Evolutionary conservation across 371 early-diverging fungal species (phyloP), one percentile per base, ranked within the genome.

Genomic region (Mortierella sp.): DNA sequence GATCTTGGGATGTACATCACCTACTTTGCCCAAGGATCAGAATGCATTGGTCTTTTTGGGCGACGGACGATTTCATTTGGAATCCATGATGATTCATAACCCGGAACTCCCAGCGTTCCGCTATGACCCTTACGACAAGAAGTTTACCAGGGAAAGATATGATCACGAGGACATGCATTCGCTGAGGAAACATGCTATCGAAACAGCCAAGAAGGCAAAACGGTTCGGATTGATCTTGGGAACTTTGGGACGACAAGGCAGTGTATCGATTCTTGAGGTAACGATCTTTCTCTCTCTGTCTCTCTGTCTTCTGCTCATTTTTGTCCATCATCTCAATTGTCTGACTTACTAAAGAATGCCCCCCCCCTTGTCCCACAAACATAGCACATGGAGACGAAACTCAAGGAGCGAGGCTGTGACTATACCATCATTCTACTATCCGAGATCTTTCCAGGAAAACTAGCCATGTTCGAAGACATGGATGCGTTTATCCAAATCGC

Each of bases 41-140:
- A 95, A 94, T 79, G 88, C 84, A 9, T 79, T 91, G 66, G 86
- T 92, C 25, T 92, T 91, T 80, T 83, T 99, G 54, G 99, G 98
- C 41, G 99, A 99, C 74, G 99, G 99, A 10, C 88, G 99, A 41
- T 99, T 99, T 80, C 99, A 99, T 86, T 85, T 99, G 37, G 99
- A 99, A 78, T 94, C 98, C 28, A 96, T 98, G 66, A 98, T 99
- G 98, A 99, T 99, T 50, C 92, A 95, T 51, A 99, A 99, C 79
- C 99, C 99, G 10, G 76, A 81, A 1, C 77, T 96, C 45, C 90
- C 91, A 25, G 97, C 96, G 21, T 99, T 92, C 82, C 92, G 95
- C 58, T 99, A 99, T 82, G 99, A 99, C 76, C 99, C 99, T 3
- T 99, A 98, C 67, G 85, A 87, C 37, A 95, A 95, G 66, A 90